These are phyloP conservation scores for Datisca glomerata DNA, from an alignment of 306 rosid genomes.

Conservation along the genomic window DNA sequence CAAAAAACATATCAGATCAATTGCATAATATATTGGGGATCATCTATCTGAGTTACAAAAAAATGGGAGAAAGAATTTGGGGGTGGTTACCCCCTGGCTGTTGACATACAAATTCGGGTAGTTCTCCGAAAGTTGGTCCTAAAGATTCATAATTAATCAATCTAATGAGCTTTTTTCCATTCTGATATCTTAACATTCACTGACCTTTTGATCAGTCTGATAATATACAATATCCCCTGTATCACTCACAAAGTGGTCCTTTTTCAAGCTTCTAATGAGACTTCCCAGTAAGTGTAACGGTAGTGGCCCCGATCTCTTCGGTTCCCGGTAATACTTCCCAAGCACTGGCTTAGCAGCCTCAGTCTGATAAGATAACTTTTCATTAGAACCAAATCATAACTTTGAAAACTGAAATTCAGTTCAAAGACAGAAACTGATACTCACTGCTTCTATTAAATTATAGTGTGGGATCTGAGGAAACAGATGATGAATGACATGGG, in stretches of 20 bases:
- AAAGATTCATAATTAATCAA: too few species aligned
- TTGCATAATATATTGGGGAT: too few species aligned
- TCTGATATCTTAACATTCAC: too few species aligned
- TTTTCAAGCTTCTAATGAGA: constrained; percentile 57
- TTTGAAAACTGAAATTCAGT: background rate
- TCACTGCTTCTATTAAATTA: constrained; percentile 71
- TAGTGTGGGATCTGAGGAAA: constrained; percentile 59
- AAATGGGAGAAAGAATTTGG: too few species aligned
- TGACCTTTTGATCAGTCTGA: constrained; percentile 71
- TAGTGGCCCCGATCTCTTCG: constrained; percentile 60
- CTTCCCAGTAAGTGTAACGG: constrained; percentile 73
- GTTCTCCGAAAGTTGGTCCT: too few species aligned
- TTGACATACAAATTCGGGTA: too few species aligned
- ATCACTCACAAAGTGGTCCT: constrained; percentile 81
- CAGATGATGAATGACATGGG: constrained; percentile 51
- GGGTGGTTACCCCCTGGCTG: too few species aligned
- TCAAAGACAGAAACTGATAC: constrained; percentile 20
- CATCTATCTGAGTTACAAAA: too few species aligned
- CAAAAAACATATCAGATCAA: too few species aligned
- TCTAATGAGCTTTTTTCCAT: too few species aligned
- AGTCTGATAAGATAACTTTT: constrained; percentile 31
- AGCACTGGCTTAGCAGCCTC: constrained; percentile 81
- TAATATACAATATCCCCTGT: constrained; percentile 83
- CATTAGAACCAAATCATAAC: constrained; percentile 3
- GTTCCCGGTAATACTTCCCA: constrained; percentile 70